These are phyloP conservation scores for Acer saccharum DNA, from an alignment of 345 rosid species.

Conservation along the genomic window DNA sequence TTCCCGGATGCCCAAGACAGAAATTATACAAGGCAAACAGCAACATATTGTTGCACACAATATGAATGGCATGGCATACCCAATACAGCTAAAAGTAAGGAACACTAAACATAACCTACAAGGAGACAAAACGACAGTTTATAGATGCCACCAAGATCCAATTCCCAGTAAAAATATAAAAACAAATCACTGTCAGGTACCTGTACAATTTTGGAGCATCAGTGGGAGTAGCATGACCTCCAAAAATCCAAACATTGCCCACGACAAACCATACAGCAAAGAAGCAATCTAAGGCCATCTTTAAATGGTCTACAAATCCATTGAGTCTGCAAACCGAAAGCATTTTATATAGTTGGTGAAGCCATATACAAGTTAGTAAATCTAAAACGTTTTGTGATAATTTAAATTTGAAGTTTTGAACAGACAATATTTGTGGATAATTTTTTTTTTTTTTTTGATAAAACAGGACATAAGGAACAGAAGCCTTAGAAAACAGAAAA, in stretches of 20 bases:
- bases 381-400: background rate
- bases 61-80: constrained; percentile 95
- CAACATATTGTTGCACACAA: constrained; percentile 89
- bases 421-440: background rate
- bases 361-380: constrained; percentile 8
- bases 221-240: constrained; percentile 69
- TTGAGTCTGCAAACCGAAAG: constrained; percentile 51
- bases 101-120: constrained; percentile 91
- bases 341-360: constrained; percentile 14
- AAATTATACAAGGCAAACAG: constrained; percentile 89
- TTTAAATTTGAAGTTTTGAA: background rate
- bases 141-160: background rate
- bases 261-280: constrained; percentile 97
- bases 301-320: constrained; percentile 75
- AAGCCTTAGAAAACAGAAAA: no score
- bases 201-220: constrained; percentile 92
- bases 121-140: constrained; percentile 18
- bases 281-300: constrained; percentile 91
- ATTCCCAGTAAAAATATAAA: background rate
- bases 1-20: constrained; percentile 75
- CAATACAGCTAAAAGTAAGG: constrained; percentile 88
- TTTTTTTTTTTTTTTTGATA: no score
- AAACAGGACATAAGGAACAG: no score
- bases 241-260: constrained; percentile 94
- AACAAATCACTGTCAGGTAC: constrained; percentile 27